Base-by-base conservation (phyloP, 2,329 filamentous ascomycete genomes). In the Curvularia eragrostidis region DNA sequence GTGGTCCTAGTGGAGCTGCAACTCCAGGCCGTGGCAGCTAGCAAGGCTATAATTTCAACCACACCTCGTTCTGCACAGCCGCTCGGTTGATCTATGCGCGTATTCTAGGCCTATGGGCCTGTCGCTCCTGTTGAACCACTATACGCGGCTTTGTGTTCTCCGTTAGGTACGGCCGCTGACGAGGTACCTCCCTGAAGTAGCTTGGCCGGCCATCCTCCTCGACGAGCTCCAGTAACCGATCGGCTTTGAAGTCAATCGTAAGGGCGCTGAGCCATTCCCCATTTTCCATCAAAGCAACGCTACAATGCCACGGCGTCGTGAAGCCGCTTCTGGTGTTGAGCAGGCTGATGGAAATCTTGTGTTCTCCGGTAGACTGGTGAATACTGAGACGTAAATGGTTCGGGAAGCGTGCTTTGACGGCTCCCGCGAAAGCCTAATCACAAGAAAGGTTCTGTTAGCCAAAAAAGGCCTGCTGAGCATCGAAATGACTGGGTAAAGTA, bases 351-450 rank as follows among this genome's bases (percentile, higher is more conserved):
- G 67, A 67, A 8, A 73, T 51, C 53, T 73, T 73, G 30, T 60
- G 55, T 8, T 66, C 56, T 1, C 69, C 69, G 23, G 61, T 66
- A 1, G 69, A 68, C 10, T 58, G 59, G 42, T 73, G 71, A 34
- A 73, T 73, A 1, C 70, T 72, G 2, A 73, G 56, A 4, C 71
- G 59, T 9, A 73, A 54, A 15, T 65, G 54, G 18, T 65, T 12
- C 10, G 42, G 42, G 7, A n/a, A 26, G 18, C 34, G 47, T 10
- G 23, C 34, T n/a, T 23, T 24, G 42, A 39, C 26, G 3, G 24
- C 10, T 18, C 13, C 42, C 12, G 42, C 42, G 18, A 44, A 44
- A 18, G 42, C 42, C 42, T 44, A 10, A 26, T 26, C 24, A 26
- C 24, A 26, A 26, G 24, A 24, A 19, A 42, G 21, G 5, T 24